Evolutionary conservation across 805 yeast species (phyloP).

Genomic region (Suhomyces sp.): DNA sequence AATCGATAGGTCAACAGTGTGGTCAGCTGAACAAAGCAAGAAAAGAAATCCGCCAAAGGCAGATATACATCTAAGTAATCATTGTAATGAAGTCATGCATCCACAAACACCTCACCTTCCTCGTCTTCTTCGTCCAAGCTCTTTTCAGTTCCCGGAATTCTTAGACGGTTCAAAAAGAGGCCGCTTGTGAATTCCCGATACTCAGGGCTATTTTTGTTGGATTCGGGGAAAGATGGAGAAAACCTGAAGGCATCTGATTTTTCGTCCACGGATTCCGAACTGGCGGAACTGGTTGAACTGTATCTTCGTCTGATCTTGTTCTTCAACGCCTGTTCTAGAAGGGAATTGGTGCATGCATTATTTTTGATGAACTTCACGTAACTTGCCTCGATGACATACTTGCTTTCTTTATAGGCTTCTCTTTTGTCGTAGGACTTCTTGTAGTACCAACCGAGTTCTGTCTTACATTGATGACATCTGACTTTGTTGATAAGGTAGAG

Average conservation of each 20-base stretch:
- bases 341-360: constrained; percentile 31
- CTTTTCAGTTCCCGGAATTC: constrained; percentile 14
- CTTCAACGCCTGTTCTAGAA: constrained; percentile 33
- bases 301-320: constrained; percentile 21
- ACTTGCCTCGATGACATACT: constrained; percentile 42
- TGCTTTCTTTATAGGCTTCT: constrained; percentile 44
- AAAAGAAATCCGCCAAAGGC: too few species aligned
- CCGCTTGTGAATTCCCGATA: constrained; percentile 10
- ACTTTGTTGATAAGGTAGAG: constrained; percentile 36
- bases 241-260: constrained; percentile 5
- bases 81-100: constrained; percentile 8
- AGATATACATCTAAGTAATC: constrained; percentile 1
- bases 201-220: constrained; percentile 4
- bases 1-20: too few species aligned
- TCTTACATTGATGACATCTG: constrained; percentile 39
- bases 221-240: not conserved
- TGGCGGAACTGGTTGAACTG: constrained; percentile 13
- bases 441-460: constrained; percentile 41
- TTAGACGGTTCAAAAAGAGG: constrained; percentile 10
- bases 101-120: constrained; percentile 15
- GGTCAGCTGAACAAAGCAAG: too few species aligned
- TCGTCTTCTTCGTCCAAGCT: constrained; percentile 18
- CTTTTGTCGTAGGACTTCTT: constrained; percentile 34
- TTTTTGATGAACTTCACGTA: constrained; percentile 36
- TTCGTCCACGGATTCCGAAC: constrained; percentile 9